phyloP scores from a whole-genome alignment of 2,329 filamentous ascomycete genomes.

The Coleophoma cylindrospora region DNA sequence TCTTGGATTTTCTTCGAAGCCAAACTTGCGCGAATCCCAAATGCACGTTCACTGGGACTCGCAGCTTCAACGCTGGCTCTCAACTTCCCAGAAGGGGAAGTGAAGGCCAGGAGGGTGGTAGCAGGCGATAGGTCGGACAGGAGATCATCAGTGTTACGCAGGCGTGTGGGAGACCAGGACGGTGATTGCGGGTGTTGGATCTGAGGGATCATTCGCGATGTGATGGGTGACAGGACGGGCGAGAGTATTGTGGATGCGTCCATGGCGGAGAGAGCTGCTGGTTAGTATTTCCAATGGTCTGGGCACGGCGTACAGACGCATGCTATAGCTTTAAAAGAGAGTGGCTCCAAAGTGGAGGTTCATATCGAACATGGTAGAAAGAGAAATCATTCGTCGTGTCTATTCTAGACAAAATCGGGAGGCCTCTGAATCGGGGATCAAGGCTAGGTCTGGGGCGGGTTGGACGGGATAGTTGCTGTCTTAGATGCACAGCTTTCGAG shows the following conservation, averaged over 20 bases:
- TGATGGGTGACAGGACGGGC: not conserved
- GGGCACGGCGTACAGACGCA: not conserved
- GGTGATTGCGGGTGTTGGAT: constrained; percentile 1
- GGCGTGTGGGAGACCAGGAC: constrained; percentile 19
- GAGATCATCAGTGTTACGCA: constrained; percentile 44
- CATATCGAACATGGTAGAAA: not conserved
- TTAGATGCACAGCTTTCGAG: not conserved
- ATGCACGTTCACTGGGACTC: constrained; percentile 61
- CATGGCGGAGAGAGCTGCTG: not conserved
- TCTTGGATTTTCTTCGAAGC: constrained; percentile 66
- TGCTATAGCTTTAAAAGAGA: not conserved
- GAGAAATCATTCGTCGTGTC: not conserved
- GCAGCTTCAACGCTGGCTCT: constrained; percentile 57
- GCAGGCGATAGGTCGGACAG: constrained; percentile 56
- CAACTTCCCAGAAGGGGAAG: constrained; percentile 44
- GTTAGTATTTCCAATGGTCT: not conserved
- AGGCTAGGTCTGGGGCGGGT: not conserved
- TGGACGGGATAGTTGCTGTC: not conserved
- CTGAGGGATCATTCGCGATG: too few relatives aligned
- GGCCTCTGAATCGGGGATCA: not conserved
- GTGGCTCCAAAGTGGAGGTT: not conserved
- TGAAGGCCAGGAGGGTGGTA: constrained; percentile 55
- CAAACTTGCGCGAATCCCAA: constrained; percentile 65
- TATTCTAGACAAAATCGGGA: not conserved
- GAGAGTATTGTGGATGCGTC: not conserved